Evolutionary conservation across 345 rosid species (phyloP).

Genomic region (Clausena lansium): DNA sequence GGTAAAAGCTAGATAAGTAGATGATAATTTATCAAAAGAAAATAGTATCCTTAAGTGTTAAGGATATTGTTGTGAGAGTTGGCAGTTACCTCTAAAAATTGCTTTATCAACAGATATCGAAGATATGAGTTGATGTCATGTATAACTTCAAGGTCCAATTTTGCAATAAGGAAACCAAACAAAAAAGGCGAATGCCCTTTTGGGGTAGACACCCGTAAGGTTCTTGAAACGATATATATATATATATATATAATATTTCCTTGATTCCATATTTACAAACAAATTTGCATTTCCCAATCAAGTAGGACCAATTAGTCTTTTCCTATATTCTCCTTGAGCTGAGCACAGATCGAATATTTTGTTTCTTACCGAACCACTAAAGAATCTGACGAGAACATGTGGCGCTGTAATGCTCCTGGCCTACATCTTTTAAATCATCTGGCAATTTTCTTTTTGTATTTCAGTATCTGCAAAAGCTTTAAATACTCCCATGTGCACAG

Average conservation of each 20-base stretch:
- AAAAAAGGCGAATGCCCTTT: background rate
- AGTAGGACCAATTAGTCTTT: background rate
- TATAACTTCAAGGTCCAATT: no score
- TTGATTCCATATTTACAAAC: conserved; percentile 17
- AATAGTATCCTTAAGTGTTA: no score
- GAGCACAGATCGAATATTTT: conserved; percentile 1
- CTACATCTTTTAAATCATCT: background rate
- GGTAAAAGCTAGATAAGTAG: no score
- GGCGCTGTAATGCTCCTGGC: background rate
- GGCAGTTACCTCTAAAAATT: no score
- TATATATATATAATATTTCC: background rate
- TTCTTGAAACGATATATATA: background rate
- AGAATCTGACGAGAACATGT: background rate
- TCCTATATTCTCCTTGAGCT: background rate
- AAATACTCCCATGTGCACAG: background rate
- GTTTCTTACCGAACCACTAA: background rate
- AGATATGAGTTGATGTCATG: no score
- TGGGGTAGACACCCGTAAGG: background rate
- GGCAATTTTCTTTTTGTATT: background rate
- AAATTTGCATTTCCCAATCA: conserved; percentile 1
- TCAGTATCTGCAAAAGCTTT: background rate
- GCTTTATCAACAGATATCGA: no score
- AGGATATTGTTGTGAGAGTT: no score
- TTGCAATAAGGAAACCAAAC: no score
- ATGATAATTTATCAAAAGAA: no score